phyloP scores from a whole-genome alignment of 768 basidiomycete species.

The Xerocomellus amylosporus region DNA sequence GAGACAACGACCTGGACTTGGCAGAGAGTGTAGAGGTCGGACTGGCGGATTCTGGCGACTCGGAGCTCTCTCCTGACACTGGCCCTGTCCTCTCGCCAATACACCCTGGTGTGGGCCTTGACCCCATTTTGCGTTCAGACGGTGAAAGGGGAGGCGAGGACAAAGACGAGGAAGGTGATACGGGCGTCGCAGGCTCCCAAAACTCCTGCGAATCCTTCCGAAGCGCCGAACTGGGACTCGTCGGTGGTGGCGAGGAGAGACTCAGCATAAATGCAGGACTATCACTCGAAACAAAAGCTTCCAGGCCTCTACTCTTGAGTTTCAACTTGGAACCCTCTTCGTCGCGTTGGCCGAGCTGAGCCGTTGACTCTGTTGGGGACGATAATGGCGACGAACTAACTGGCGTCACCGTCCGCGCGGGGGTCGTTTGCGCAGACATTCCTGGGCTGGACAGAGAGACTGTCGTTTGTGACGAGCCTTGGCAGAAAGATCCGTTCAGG shows the following conservation, averaged over 20 bases:
- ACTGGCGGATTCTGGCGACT: background rate
- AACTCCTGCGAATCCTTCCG: conserved; percentile 29
- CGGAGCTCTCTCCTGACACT: background rate
- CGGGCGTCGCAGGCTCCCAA: conserved; percentile 20
- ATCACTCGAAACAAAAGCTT: conserved; percentile 3
- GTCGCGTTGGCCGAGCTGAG: background rate
- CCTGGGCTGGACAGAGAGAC: background rate
- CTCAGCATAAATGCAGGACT: conserved; percentile 2
- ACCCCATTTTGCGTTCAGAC: conserved; percentile 3
- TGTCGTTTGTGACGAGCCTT: background rate
- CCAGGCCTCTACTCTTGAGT: background rate
- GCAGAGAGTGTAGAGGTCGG: background rate
- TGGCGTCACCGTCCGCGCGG: conserved; percentile 9
- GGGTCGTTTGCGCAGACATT: conserved; percentile 12
- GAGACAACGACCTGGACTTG: conserved; percentile 20
- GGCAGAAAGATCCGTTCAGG: conserved; percentile 23
- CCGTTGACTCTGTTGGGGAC: background rate
- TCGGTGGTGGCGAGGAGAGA: conserved; percentile 10
- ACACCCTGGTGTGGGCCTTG: background rate
- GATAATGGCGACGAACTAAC: background rate
- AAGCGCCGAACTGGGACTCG: conserved; percentile 10
- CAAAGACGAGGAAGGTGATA: conserved; percentile 21
- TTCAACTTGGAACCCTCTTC: conserved; percentile 4
- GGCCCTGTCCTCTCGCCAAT: background rate
- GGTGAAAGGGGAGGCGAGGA: conserved; percentile 18